Evolutionary conservation across 768 basidiomycete genomes (phyloP).

Genomic region (Kwoniella sp.): DNA sequence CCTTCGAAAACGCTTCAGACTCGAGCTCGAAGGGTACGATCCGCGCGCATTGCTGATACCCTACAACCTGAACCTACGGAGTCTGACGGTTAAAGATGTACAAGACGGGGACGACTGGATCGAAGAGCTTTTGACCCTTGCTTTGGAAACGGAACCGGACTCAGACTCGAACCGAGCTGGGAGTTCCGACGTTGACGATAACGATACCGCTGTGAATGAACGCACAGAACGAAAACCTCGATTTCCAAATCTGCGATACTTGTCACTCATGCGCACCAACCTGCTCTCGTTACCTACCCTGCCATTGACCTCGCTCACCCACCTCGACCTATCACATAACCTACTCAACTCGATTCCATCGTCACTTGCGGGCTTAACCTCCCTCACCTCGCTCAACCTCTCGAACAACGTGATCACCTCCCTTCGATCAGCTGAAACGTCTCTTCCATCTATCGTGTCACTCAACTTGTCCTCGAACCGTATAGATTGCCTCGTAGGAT

Average conservation of each 20-base stretch:
- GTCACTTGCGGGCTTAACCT: slow-evolving; percentile 71
- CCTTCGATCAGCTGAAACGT: slow-evolving; percentile 80
- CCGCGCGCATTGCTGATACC: slow-evolving; percentile 50
- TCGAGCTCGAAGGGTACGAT: slow-evolving; percentile 54
- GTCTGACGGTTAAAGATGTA: slow-evolving; percentile 52
- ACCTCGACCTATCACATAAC: slow-evolving; percentile 88
- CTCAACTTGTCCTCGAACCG: slow-evolving; percentile 85
- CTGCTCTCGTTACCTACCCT: slow-evolving; percentile 44
- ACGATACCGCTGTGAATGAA: background rate
- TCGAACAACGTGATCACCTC: slow-evolving; percentile 98
- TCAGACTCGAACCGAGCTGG: slow-evolving; percentile 2
- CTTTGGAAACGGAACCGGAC: background rate
- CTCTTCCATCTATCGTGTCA: slow-evolving; percentile 72
- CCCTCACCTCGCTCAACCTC: slow-evolving; percentile 88
- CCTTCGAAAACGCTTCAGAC: slow-evolving; percentile 21
- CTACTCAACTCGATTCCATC: slow-evolving; percentile 84
- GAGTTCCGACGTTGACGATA: background rate
- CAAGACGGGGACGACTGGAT: slow-evolving; percentile 56
- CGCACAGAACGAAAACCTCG: slow-evolving; percentile 8
- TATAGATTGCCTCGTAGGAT: slow-evolving; percentile 89
- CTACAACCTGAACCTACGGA: slow-evolving; percentile 40
- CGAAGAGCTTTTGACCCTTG: slow-evolving; percentile 39
- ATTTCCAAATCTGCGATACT: slow-evolving; percentile 45
- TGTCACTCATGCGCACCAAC: slow-evolving; percentile 39
- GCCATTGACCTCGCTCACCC: slow-evolving; percentile 62